Percentiles rank a stretch among this genome's conserved stretches.
phyloP scores from a whole-genome alignment of 371 early-diverging fungal species.

The Lichtheimia hyalospora region DNA sequence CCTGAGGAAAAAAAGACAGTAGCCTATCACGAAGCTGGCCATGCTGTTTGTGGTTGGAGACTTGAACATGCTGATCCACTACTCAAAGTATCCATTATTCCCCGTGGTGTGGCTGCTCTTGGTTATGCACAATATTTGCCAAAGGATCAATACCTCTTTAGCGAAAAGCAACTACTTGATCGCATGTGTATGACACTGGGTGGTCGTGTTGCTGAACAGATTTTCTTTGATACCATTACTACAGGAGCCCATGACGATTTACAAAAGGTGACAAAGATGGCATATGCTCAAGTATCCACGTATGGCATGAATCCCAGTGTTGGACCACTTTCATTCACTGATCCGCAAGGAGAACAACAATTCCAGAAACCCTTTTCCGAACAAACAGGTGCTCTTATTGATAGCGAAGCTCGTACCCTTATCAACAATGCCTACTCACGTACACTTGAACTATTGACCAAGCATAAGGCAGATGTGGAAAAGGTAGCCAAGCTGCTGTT shows the following conservation, averaged over 20 bases:
- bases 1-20: constrained; percentile 98
- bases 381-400: constrained; percentile 92
- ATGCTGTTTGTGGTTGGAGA: constrained; percentile 98
- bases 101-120: constrained; percentile 93
- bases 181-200: constrained; percentile 99
- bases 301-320: constrained; percentile 95
- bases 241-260: constrained; percentile 94
- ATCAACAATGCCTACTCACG: constrained; percentile 79
- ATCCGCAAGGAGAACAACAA: constrained; percentile 72
- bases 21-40: constrained; percentile 99
- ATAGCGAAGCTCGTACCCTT: constrained; percentile 87
- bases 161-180: constrained; percentile 89
- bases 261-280: constrained; percentile 96
- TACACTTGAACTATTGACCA: constrained; percentile 80
- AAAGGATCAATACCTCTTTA: constrained; percentile 95
- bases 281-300: constrained; percentile 90
- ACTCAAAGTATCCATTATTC: constrained; percentile 97
- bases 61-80: constrained; percentile 94
- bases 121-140: constrained; percentile 99
- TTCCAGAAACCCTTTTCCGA: constrained; percentile 97
- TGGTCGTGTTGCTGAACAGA: constrained; percentile 93
- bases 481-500: constrained; percentile 91
- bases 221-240: constrained; percentile 90
- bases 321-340: constrained; percentile 84
- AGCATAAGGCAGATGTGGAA: constrained; percentile 83